Evolutionary conservation across 148 eudicot genomes (phyloP).

Genomic region (Camellia japonica): DNA sequence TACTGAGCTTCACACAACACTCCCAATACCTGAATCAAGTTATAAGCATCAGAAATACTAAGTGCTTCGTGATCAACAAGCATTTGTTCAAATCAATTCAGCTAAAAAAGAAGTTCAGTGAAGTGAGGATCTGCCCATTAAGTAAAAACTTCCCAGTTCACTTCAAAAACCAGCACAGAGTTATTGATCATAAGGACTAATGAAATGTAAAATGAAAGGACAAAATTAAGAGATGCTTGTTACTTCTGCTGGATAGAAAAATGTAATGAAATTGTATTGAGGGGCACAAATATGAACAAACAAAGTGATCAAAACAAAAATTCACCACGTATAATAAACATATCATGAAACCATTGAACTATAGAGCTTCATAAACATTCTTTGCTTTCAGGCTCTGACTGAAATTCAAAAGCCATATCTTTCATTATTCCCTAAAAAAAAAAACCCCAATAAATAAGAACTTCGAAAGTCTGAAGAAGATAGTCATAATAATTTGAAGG

Average conservation of each 20-base stretch:
- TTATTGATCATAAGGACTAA: too few relatives aligned
- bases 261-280: background rate
- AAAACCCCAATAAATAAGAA: background rate
- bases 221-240: background rate
- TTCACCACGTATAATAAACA: background rate
- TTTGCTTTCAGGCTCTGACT: background rate
- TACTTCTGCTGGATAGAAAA: background rate
- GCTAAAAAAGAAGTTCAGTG: background rate
- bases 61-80: background rate
- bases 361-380: background rate
- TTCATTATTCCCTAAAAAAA: background rate
- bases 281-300: background rate
- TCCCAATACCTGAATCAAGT: slow-evolving; percentile 64
- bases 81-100: background rate
- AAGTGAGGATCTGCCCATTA: too few relatives aligned
- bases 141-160: too few relatives aligned
- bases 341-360: background rate
- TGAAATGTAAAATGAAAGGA: background rate
- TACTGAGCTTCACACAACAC: slow-evolving; percentile 91
- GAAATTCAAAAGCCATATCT: background rate
- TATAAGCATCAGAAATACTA: background rate
- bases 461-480: background rate
- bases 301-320: background rate
- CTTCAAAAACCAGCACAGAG: background rate
- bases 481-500: background rate